Base-by-base conservation (phyloP, 495 filamentous ascomycete species). In the Penicillium bovifimosum region DNA sequence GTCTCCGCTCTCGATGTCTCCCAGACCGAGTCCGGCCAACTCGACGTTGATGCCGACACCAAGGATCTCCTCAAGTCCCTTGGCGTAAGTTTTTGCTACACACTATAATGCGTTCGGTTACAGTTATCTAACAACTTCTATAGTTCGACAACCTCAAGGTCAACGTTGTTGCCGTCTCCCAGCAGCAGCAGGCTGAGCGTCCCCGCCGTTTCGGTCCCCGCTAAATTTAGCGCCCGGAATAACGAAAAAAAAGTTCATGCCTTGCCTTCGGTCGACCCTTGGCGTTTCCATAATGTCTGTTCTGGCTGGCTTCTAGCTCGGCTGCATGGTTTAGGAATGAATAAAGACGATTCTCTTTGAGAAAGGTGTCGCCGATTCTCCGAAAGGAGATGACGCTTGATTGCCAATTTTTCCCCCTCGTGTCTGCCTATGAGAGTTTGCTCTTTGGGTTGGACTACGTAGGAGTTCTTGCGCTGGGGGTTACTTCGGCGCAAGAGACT, bases 1-100 rank as follows among this genome's bases (percentile, higher is more conserved):
- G 79, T 98, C 63, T 97, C 95, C 36, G 93, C 95, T 64, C 88
- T 98, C 70, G 95, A 97, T 81, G 93, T 96, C 79, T 85, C 85
- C 63, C 87, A 92, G 79, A 85, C 82, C 66, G 93, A 96, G 80
- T 84, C 78, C 67, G 95, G 95, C 60, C 84, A 88, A 71, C 81
- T 98, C 68, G 95, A 98, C 60, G 87, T 98, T 61, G 93, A 98
- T 71, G 68, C 79, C 69, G 95, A 98, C 76, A 98, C 93, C 68
- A 96, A 96, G 84, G 93, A 97, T 70, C 78, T 98, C 64, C 80
- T 98, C 73, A 98, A 97, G 87, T 87, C 81, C 83, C 80, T 98
- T 63, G 93, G 93, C 73, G 92, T 97, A 91, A 60, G 91, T 89
- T 53, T 10, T 31, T 27, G 1, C 27, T 41, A 8, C 35, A 17